Percentiles rank a stretch among this genome's conserved stretches.
Evolutionary conservation across 78 protist species (phyloP).

Genomic region (Polysphondylium violaceum): DNA sequence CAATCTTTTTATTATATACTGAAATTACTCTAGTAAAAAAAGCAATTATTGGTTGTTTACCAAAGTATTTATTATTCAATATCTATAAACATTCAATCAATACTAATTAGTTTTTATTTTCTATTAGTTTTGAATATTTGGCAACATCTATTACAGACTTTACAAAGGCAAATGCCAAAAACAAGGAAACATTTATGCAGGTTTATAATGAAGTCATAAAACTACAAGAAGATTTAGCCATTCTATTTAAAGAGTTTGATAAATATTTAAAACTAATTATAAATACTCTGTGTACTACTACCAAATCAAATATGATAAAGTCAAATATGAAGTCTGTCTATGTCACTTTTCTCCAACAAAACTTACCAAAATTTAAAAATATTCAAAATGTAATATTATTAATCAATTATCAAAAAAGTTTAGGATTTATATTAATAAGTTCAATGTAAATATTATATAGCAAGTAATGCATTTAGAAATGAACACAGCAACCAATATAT

Average conservation of each 20-base stretch:
- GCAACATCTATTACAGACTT: conserved; percentile 53
- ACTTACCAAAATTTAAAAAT: conserved; percentile 71
- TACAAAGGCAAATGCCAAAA: conserved; percentile 31
- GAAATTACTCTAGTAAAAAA: conserved; percentile 37
- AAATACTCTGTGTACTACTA: not conserved
- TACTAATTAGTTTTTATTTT: not conserved
- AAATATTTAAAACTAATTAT: conserved; percentile 1
- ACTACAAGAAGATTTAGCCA: conserved; percentile 25
- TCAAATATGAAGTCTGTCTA: conserved; percentile 51
- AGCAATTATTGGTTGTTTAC: conserved; percentile 18
- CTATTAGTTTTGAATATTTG: conserved; percentile 52
- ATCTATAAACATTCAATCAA: no score
- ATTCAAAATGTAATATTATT: conserved; percentile 30
- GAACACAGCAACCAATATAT: conserved; percentile 55
- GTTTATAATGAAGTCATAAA: conserved; percentile 52
- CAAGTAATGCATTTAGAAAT: conserved; percentile 56
- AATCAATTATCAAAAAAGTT: not conserved
- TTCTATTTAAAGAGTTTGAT: conserved; percentile 73
- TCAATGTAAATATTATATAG: not conserved
- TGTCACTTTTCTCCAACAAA: conserved; percentile 43
- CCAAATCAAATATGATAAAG: not conserved
- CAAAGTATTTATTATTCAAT: conserved; percentile 23
- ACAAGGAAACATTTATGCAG: conserved; percentile 44
- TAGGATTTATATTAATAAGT: not conserved
- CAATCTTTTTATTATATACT: not conserved